These are phyloP conservation scores for Pythium biforme DNA, from an alignment of 352 stramenopile genomes.

Conservation along the genomic window DNA sequence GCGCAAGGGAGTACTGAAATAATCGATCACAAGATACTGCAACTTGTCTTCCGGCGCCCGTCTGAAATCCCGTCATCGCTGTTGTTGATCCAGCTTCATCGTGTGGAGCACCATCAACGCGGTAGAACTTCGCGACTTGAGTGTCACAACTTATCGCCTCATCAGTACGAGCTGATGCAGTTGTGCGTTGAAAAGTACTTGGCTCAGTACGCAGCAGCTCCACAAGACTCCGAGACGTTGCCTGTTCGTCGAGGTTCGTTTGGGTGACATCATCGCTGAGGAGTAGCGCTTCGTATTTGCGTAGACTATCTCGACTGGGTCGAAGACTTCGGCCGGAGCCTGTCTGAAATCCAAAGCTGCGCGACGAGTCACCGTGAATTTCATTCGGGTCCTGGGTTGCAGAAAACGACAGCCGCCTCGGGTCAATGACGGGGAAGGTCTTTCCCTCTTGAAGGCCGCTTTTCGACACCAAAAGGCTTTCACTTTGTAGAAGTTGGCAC, in stretches of 20 bases:
- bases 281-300: slow-evolving; percentile 10
- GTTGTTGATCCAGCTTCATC: not conserved
- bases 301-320: not conserved
- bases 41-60: not conserved
- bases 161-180: not conserved
- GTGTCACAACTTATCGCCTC: not conserved
- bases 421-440: not conserved
- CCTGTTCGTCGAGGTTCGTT: not conserved
- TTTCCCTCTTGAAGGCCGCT: not conserved
- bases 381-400: not conserved
- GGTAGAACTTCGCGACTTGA: not conserved
- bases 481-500: not conserved
- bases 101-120: too few relatives aligned
- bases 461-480: not conserved
- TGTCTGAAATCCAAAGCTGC: slow-evolving; percentile 5
- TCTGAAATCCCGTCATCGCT: slow-evolving; percentile 8
- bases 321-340: slow-evolving; percentile 1
- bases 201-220: too few relatives aligned
- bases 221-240: not conserved
- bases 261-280: not conserved
- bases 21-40: slow-evolving; percentile 3
- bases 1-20: not conserved
- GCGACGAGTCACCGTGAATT: not conserved
- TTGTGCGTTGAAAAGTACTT: not conserved
- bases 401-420: slow-evolving; percentile 10